phyloP scores from a whole-genome alignment of 2,329 filamentous ascomycete species.

The Pochonia chlamydosporia region DNA sequence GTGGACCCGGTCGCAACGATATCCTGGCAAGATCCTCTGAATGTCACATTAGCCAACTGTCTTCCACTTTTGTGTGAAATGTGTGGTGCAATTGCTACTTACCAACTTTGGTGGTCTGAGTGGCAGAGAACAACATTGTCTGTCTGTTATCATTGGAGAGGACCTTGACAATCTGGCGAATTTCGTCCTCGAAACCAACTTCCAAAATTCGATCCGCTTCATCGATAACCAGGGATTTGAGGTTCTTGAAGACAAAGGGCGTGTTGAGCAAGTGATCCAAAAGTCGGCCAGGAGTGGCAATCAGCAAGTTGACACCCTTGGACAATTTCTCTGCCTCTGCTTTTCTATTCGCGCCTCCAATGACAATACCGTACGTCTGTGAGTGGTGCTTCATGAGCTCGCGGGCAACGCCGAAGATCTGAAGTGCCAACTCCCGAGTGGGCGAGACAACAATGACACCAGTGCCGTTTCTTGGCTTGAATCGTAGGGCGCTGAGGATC shows the following conservation, averaged over 20 bases:
- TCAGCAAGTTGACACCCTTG: constrained; percentile 91
- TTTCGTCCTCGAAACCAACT: constrained; percentile 97
- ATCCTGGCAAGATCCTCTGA: constrained; percentile 86
- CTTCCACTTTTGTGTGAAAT: not conserved
- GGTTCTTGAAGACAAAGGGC: constrained; percentile 85
- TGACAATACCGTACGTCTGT: constrained; percentile 92
- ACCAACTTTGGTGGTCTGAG: constrained; percentile 90
- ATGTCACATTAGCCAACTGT: not conserved
- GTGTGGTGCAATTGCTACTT: constrained; percentile 8
- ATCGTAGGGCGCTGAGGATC: constrained; percentile 82
- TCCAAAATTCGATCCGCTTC: constrained; percentile 96
- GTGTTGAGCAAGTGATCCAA: constrained; percentile 95
- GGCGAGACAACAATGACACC: constrained; percentile 91
- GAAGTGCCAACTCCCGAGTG: constrained; percentile 86
- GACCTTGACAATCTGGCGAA: constrained; percentile 94
- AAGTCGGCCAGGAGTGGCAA: constrained; percentile 87
- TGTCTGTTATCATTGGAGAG: constrained; percentile 81
- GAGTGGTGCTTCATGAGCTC: constrained; percentile 91
- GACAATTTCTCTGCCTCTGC: constrained; percentile 90
- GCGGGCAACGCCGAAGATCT: constrained; percentile 91
- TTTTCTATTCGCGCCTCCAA: constrained; percentile 85
- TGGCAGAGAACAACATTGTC: constrained; percentile 98
- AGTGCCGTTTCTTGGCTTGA: constrained; percentile 91
- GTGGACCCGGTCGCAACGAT: constrained; percentile 80
- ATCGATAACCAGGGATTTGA: constrained; percentile 89